phyloP scores from a whole-genome alignment of 1,284 basidiomycete species.

The Schizophyllum amplum region DNA sequence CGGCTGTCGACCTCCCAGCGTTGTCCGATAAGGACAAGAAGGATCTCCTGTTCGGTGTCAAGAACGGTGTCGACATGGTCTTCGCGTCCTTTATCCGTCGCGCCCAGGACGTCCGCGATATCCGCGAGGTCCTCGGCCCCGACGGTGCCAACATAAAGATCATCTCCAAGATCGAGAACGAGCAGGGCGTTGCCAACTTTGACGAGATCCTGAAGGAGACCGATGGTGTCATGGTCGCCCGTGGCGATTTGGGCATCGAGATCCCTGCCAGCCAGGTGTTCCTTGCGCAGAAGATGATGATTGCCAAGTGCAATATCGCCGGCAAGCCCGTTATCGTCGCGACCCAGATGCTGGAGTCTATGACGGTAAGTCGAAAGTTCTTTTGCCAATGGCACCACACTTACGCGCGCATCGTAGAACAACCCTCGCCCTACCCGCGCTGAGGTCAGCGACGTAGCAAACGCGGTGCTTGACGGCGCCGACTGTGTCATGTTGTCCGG shows the following conservation, averaged over 20 bases:
- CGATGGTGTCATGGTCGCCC: slow-evolving; percentile 98
- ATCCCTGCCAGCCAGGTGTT: slow-evolving; percentile 98
- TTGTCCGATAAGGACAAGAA: slow-evolving; percentile 98
- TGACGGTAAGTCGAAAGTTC: slow-evolving; percentile 80
- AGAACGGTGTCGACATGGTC: slow-evolving; percentile 97
- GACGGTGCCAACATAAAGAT: slow-evolving; percentile 94
- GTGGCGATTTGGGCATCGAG: slow-evolving; percentile 97
- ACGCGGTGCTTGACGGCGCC: slow-evolving; percentile 93
- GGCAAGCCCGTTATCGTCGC: slow-evolving; percentile 99
- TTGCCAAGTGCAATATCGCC: slow-evolving; percentile 93
- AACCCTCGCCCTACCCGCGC: slow-evolving; percentile 96
- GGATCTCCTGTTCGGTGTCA: slow-evolving; percentile 92
- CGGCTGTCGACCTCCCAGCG: slow-evolving; percentile 94
- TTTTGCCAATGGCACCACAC: slow-evolving; percentile 24
- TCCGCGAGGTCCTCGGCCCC: slow-evolving; percentile 84
- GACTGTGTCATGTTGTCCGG: slow-evolving; percentile 99
- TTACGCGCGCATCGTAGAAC: slow-evolving; percentile 43
- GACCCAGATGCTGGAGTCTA: slow-evolving; percentile 99
- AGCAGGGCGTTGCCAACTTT: slow-evolving; percentile 96
- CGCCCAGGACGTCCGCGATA: slow-evolving; percentile 87
- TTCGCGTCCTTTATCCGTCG: slow-evolving; percentile 97
- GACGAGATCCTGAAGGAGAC: slow-evolving; percentile 91
- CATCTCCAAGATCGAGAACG: slow-evolving; percentile 98
- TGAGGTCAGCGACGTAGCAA: slow-evolving; percentile 95
- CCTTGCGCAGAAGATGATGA: slow-evolving; percentile 99